Evolutionary conservation across 2,329 filamentous ascomycete genomes (phyloP), one percentile per base, ranked within the genome.

Genomic region (Myriosclerotinia curreyana): DNA sequence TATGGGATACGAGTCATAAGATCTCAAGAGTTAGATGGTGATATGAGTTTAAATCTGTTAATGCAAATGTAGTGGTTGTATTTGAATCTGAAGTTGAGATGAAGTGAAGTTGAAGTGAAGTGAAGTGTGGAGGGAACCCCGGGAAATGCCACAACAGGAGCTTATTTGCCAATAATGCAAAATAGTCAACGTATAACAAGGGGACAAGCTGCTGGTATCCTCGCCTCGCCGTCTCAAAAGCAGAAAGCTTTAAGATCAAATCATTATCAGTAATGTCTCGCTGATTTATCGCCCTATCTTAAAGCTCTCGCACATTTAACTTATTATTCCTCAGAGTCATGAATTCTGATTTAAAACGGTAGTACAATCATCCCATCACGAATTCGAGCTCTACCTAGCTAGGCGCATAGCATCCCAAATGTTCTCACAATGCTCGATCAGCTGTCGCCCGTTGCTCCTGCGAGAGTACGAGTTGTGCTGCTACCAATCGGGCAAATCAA

Each of bases 401-500:
- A 64, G 69, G 71, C 71, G 71, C 71, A 73, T 58, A 38, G 40
- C 34, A 58, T 70, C 66, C 69, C 77, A 75, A 75, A 79, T 82
- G 79, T 77, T 81, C 78, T 76, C 82, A 89, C 79, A 75, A 96
- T 96, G 92, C 83, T 90, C 79, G 94, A 97, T 81, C 88, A 91
- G 77, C 86, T 96, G 76, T 90, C 93, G 76, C 92, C 94, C 77
- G 87, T 93, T 80, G 90, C 93, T 77, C 92, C 92, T 75, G 94
- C 92, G 79, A 90, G 91, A 83, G 86, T 98, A 75, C 90, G 91
- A 80, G 91, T 89, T 68, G 85, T 97, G 71, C 84, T 96, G 66
- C 81, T 98, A 67, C 95, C 95, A 62, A 82, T 96, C 70, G 94
- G 94, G 61, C 88, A 86, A 74, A 95, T 98, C 76, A 93, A 88